Conservation (phyloP, 176 grass and related monocot genomes). For the Chloris gayana region DNA sequence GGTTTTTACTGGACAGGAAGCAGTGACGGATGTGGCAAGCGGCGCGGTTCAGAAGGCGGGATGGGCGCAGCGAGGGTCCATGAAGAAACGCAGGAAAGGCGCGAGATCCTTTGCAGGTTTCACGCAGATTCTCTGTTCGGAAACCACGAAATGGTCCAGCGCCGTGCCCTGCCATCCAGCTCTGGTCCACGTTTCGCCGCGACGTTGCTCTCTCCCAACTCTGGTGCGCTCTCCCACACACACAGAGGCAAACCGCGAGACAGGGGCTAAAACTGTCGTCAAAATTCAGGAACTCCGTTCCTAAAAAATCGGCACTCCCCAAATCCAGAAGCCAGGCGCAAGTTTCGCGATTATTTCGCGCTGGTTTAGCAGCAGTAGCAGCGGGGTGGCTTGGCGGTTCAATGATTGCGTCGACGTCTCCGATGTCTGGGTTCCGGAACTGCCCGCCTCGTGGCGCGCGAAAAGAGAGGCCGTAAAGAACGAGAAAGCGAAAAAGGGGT, state of each 20-base stretch:
- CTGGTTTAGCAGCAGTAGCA: background rate
- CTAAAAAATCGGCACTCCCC: too few relatives aligned
- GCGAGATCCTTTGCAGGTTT: background rate
- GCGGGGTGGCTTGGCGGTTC: background rate
- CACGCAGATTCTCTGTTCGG: background rate
- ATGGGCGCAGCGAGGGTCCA: background rate
- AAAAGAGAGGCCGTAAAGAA: background rate
- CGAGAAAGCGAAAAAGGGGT: slow-evolving; percentile 27
- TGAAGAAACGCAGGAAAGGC: background rate
- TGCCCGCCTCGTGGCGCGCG: slow-evolving; percentile 15
- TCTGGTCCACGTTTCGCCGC: background rate
- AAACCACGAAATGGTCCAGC: background rate
- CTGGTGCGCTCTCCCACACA: too few relatives aligned
- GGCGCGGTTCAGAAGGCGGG: background rate
- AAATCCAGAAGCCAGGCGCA: too few relatives aligned
- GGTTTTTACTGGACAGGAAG: background rate
- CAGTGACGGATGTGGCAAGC: background rate
- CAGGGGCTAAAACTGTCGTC: background rate
- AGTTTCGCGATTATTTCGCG: background rate
- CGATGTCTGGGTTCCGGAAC: slow-evolving; percentile 1
- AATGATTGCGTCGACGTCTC: slow-evolving; percentile 16
- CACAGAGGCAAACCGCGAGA: background rate
- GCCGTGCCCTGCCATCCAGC: background rate
- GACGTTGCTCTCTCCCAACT: background rate
- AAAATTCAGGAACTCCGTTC: background rate